Base-by-base conservation (phyloP, 1,284 basidiomycete species). In the Ceratobasidium sp. region DNA sequence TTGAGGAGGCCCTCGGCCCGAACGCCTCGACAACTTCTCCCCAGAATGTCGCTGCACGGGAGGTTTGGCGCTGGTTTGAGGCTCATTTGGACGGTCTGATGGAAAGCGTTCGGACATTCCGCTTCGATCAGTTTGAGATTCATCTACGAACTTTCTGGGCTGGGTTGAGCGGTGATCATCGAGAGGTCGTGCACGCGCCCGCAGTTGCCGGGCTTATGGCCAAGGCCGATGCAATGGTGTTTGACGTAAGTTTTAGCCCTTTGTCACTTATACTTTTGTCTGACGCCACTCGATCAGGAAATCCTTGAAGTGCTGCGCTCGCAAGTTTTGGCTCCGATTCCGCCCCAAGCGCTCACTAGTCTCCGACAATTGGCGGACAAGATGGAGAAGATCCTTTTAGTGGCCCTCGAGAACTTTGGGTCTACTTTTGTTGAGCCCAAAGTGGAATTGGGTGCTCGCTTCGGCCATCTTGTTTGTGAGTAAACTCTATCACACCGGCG, bases 381-480 rank as follows among this genome's bases (percentile, higher is more conserved):
- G 84, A 94, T 95, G 93, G 93, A 95, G 81, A 94, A 95, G 82
- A 92, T 95, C 66, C 84, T 95, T 24, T 85, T 95, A 44, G 86
- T 91, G 56, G 92, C 94, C 33, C 85, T 95, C 44, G 93, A 94
- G 77, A 88, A 88, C 77, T 95, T 94, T 77, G 92, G 93, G 14
- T 92, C 92, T 79, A 94, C 92, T n/a, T 95, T 95, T 82, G 92
- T 95, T 59, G 93, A 95, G 81, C 93, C 93, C 63, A 95, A 95
- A 82, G 93, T 95, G 33, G 93, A 95, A 80, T 84, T 95, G 72
- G 94, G 94, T 36, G 94, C 93, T 57, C 90, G 93, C 64, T 95
- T 95, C 81, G 94, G 93, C 6, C 93, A 95, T 81, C 88, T 95
- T 76, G 92, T 95, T 81, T 87, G 93, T 94, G 79, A 85, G 93